Evolutionary conservation across 1,284 basidiomycete species (phyloP), one percentile per base, ranked within the genome.

Genomic region (Irpex rosettiformis): DNA sequence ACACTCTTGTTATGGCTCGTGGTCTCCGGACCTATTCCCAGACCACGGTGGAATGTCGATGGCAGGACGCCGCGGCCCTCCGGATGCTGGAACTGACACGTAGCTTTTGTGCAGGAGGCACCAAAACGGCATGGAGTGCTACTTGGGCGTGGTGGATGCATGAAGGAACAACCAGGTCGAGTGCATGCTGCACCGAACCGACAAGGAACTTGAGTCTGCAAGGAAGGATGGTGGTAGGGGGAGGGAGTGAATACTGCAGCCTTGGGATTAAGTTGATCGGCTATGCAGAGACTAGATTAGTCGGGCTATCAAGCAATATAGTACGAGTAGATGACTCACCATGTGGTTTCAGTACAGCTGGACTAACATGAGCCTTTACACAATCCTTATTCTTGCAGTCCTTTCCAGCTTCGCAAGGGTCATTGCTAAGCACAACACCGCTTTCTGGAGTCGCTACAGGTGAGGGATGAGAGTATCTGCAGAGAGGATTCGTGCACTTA

Each of bases 341-440:
- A 67, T 79, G 76, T 30, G 79, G 75, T 67, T 87, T 86, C 5
- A 85, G 75, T 22, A 86, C 85, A 5, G 93, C 92, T 7, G 93
- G 91, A 67, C 91, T 94, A 60, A 94, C 88, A 71, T 96, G 94
- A 25, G 85, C 85, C 73, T 93, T 93, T 60, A 90, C 84, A 70
- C 94, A 96, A 73, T 96, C 93, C 68, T 91, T 86, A 71, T 97
- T 93, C 70, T 89, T 88, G 73, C 95, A 98, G 48, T 88, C 77
- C 68, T 86, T 89, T 18, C 92, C 92, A 45, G 88, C 85, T 66
- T 92, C 88, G 71, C 94, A 97, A 21, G 91, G 79, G 62, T 96
- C 95, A 61, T 91, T 94, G 66, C 90, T 94, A 59, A 97, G 77
- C 1, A 97, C 95, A 64, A 98, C 83, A n/a, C 94, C 95, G 69